These are phyloP conservation scores for Coffea eugenioides DNA, from an alignment of 257 asterid species.

Conservation along the genomic window DNA sequence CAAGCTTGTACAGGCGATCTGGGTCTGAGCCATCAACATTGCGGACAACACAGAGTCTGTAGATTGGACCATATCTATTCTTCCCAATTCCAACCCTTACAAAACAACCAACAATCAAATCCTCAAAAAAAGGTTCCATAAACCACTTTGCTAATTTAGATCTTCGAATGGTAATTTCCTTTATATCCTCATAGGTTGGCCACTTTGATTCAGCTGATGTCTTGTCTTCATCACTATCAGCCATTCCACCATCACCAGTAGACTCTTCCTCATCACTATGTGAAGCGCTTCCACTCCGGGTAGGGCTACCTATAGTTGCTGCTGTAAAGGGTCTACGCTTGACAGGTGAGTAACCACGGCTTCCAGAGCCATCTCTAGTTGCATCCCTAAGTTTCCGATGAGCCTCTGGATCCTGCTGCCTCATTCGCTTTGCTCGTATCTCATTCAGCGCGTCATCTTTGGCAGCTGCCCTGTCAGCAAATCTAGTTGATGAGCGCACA, in stretches of 20 bases:
- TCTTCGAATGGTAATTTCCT: constrained; percentile 80
- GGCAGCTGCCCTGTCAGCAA: constrained; percentile 83
- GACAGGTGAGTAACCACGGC: constrained; percentile 71
- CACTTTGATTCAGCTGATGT: constrained; percentile 58
- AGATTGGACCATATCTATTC: constrained; percentile 75
- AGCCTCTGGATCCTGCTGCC: constrained; percentile 47
- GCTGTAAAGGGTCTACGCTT: constrained; percentile 73
- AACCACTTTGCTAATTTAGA: constrained; percentile 94
- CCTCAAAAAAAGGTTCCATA: constrained; percentile 98
- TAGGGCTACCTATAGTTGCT: constrained; percentile 64
- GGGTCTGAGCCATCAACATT: constrained; percentile 82
- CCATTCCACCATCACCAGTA: constrained; percentile 82
- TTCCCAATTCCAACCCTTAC: constrained; percentile 95
- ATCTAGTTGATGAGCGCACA: constrained; percentile 63
- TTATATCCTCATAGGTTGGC: constrained; percentile 80
- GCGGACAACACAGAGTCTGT: constrained; percentile 81
- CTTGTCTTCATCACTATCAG: constrained; percentile 88
- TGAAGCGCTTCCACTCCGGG: constrained; percentile 71
- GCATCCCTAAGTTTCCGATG: constrained; percentile 54
- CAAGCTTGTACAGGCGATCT: constrained; percentile 76
- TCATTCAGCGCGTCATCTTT: constrained; percentile 60
- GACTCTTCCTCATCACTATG: constrained; percentile 79
- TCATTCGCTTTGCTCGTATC: constrained; percentile 63
- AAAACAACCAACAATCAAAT: constrained; percentile 88
- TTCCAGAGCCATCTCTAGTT: constrained; percentile 60